A percentile compares a stretch with the other conserved stretches of the same genome.
Conservation (phyloP, 208 protist genomes). For the Trypanosoma scelopori region DNA sequence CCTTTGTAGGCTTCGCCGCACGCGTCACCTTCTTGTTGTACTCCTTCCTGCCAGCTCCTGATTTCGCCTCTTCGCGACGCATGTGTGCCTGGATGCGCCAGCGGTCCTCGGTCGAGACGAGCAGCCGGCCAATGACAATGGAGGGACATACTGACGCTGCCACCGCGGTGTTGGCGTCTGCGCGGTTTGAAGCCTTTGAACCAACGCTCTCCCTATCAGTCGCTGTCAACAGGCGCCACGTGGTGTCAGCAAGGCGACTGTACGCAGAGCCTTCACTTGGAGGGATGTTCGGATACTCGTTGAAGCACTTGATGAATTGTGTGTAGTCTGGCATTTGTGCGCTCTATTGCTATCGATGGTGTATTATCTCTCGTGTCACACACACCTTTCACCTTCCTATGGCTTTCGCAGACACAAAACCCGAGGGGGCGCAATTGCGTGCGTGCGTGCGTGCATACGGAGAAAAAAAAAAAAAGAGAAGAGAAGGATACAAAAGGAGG, state of each 20-base stretch:
- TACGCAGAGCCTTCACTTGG: slow-evolving; percentile 36
- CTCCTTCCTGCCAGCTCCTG: slow-evolving; percentile 66
- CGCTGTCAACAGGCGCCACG: slow-evolving; percentile 61
- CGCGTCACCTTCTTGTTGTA: slow-evolving; percentile 92
- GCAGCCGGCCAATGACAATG: slow-evolving; percentile 71
- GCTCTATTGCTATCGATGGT: neutral
- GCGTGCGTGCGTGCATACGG: neutral
- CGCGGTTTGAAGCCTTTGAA: slow-evolving; percentile 4
- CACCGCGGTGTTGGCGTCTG: neutral
- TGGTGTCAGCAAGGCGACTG: slow-evolving; percentile 57
- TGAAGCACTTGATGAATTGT: slow-evolving; percentile 83
- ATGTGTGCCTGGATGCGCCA: slow-evolving; percentile 87
- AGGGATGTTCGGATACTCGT: slow-evolving; percentile 50
- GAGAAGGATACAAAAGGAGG: neutral
- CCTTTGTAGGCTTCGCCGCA: slow-evolving; percentile 73
- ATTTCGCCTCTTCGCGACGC: slow-evolving; percentile 81
- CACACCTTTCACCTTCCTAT: slow-evolving; percentile 4
- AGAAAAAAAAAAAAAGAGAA: slow-evolving; percentile 6
- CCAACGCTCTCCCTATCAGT: slow-evolving; percentile 42
- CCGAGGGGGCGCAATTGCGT: neutral
- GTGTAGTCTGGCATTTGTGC: slow-evolving; percentile 67
- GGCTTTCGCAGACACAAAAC: neutral
- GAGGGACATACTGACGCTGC: slow-evolving; percentile 7
- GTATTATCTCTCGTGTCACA: neutral
- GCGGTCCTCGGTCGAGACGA: slow-evolving; percentile 78